Conservation (phyloP, 345 rosid species). For the Eucalyptus curtisii region DNA sequence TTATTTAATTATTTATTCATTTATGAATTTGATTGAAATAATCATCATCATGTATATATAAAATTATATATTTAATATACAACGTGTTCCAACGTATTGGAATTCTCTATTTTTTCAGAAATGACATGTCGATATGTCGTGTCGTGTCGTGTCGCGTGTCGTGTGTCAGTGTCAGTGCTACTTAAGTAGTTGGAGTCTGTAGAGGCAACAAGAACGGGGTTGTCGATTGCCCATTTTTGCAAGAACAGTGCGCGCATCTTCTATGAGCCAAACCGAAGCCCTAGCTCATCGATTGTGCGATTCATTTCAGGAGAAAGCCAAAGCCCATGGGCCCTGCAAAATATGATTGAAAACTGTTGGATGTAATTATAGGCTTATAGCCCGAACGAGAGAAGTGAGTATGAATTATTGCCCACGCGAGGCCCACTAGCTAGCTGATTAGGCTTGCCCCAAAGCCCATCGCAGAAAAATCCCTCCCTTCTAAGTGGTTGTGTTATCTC, state of each 20-base stretch:
- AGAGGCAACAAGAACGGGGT: background rate
- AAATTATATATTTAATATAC: too few relatives aligned
- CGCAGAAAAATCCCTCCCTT: background rate
- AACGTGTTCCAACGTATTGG: rapidly evolving
- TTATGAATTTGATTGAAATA: too few relatives aligned
- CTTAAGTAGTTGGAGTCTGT: rapidly evolving
- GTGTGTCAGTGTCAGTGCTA: rapidly evolving
- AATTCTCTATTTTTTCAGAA: rapidly evolving
- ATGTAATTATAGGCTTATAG: background rate
- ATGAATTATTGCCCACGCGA: background rate
- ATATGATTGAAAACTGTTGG: background rate
- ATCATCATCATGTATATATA: too few relatives aligned
- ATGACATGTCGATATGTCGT: rapidly evolving
- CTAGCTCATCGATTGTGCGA: background rate
- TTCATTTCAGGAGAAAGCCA: background rate
- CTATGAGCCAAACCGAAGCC: background rate
- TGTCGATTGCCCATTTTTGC: background rate
- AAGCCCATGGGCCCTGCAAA: background rate
- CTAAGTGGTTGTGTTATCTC: background rate
- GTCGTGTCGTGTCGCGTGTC: too few relatives aligned
- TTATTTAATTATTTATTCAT: too few relatives aligned
- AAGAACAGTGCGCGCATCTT: background rate
- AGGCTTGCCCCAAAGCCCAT: background rate
- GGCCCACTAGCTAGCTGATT: background rate
- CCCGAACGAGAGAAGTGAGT: background rate